Evolutionary conservation across 148 eudicot genomes (phyloP), one percentile per base, ranked within the genome.

Genomic region (Chenopodium formosanum): DNA sequence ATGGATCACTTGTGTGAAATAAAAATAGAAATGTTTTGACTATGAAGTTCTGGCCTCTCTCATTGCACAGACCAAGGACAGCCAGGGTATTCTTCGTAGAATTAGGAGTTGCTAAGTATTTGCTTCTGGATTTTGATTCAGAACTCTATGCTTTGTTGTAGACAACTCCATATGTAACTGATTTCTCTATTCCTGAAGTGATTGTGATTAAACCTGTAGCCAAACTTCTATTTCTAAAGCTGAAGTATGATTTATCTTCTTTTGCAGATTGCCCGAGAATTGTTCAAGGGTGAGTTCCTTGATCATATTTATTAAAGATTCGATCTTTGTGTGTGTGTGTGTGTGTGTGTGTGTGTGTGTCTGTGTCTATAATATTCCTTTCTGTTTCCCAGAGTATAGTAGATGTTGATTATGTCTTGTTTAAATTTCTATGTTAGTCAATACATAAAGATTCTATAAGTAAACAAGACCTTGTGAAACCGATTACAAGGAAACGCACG

Each of bases 251-350:
- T 40, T 76, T 60, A 16, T 81, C 71, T 75, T 74, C 78, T 67
- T 85, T 40, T 69, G 78, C 93, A 95, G 98, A 93, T 87, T 73
- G 73, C 86, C 65, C 96, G 98, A 74, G 98, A 95, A 86, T 83
- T 90, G 80, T 86, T 89, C 73, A 89, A 86, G 85, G 96, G 98
- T 93, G 88, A 86, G 94, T 81, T 56, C 83, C 77, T 64, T 73
- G 58, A 37, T 66, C 44, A 44, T 75, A 25, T 77, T 20, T 73
- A 9, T 3, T 53, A 44, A 22, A 74, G 80, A 84, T 71, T 63
- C 48, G 81, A 72, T 78, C 5, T 48, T 74, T 8, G 66, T 31
- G 2, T 17, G 22, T 22, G 37, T 44, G 48, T 37, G 25, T 25
- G 25, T 25, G 25, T 8, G 66, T 31, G 2, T 17, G 22, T 22